phyloP scores from a whole-genome alignment of 2,329 filamentous ascomycete species.

The Sclerotinia trifoliorum region DNA sequence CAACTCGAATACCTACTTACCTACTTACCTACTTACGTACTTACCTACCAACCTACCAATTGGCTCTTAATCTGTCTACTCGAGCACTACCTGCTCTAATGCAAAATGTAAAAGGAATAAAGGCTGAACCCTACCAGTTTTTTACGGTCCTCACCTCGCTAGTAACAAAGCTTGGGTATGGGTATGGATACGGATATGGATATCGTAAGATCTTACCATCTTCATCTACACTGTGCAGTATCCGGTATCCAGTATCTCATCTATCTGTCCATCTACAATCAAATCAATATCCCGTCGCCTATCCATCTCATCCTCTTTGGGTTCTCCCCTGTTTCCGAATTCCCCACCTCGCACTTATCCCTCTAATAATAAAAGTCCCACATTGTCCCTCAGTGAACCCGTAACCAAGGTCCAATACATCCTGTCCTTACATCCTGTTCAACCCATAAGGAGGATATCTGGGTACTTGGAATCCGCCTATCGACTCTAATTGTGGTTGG shows the following conservation, averaged over 20 bases:
- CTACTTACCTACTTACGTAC: too few relatives aligned
- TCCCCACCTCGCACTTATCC: not conserved
- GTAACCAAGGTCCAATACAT: not conserved
- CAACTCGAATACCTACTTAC: not conserved
- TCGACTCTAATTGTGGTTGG: not conserved
- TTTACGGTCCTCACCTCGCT: not conserved
- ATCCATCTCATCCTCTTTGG: not conserved
- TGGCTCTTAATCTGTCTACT: not conserved
- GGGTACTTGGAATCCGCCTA: conserved; percentile 5
- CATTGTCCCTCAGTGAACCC: not conserved
- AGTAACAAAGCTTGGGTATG: too few relatives aligned
- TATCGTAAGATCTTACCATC: too few relatives aligned
- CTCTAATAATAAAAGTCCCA: not conserved
- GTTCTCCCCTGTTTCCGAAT: not conserved
- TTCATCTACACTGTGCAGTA: too few relatives aligned
- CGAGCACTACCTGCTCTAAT: not conserved
- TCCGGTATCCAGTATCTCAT: not conserved
- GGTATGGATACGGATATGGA: too few relatives aligned
- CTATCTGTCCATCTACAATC: not conserved
- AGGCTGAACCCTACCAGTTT: not conserved
- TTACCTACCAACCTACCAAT: not conserved
- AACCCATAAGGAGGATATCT: not conserved
- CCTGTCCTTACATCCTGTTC: not conserved
- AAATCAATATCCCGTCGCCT: too few relatives aligned
- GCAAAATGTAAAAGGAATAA: not conserved